A percentile compares a stretch with the other conserved stretches of the same genome.
These are phyloP conservation scores for Malassezia furfur DNA, from an alignment of 1,284 basidiomycete genomes.

Conservation along the genomic window DNA sequence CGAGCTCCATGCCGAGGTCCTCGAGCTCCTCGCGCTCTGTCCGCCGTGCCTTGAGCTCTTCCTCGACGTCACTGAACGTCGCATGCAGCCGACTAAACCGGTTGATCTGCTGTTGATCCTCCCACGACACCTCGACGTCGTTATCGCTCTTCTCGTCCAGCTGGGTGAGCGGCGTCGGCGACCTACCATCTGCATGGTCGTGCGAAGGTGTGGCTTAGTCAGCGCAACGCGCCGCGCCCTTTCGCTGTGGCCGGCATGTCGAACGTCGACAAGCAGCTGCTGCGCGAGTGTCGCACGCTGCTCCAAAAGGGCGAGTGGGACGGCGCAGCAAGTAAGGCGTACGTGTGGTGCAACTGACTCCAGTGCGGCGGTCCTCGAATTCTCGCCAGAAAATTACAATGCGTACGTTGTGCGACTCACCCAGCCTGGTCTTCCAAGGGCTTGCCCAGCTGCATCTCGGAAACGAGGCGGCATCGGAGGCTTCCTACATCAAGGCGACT, in stretches of 20 bases:
- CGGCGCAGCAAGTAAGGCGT: slow-evolving; percentile 11
- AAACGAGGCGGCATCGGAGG: slow-evolving; percentile 27
- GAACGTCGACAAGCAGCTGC: slow-evolving; percentile 17
- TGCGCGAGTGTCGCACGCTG: slow-evolving; percentile 14
- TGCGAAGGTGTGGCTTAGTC: not conserved
- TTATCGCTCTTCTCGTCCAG: slow-evolving; percentile 50
- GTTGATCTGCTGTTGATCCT: slow-evolving; percentile 89
- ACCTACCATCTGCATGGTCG: slow-evolving; percentile 14
- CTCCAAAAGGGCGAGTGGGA: slow-evolving; percentile 17
- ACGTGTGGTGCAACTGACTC: not conserved
- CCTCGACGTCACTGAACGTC: slow-evolving; percentile 63
- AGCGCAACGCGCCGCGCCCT: not conserved
- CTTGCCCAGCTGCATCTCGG: slow-evolving; percentile 33
- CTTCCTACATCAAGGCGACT: slow-evolving; percentile 46
- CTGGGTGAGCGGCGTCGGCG: not conserved
- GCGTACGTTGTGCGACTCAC: slow-evolving; percentile 36
- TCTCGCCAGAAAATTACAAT: slow-evolving; percentile 41
- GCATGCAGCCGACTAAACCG: slow-evolving; percentile 83
- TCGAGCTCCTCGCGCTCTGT: slow-evolving; percentile 88
- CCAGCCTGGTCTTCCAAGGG: slow-evolving; percentile 20
- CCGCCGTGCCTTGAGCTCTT: slow-evolving; percentile 63
- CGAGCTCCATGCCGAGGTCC: slow-evolving; percentile 74
- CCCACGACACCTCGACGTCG: slow-evolving; percentile 79
- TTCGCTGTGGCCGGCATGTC: slow-evolving; percentile 6
- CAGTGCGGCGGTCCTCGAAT: slow-evolving; percentile 24